Evolutionary conservation across 306 rosid genomes (phyloP), one percentile per base, ranked within the genome.

Genomic region (Prunus armeniaca): DNA sequence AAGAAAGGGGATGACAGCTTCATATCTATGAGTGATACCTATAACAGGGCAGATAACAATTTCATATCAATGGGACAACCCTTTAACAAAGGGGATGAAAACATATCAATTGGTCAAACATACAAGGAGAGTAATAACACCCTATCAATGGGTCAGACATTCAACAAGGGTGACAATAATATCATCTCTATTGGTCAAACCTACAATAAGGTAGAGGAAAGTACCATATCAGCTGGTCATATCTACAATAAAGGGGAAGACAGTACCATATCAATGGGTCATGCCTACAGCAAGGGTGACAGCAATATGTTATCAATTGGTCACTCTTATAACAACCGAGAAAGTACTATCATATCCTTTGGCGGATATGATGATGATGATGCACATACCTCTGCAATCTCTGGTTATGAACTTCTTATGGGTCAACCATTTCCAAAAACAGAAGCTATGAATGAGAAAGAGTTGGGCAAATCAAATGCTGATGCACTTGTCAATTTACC

Each of bases 281-380:
- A 81, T 47, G 17, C 76, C 73, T 76, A 79, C 73, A 70, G 51
- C 70, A 76, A 80, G 41, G 82, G 69, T 28, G 85, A 76, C 71
- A 86, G 70, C 67, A 77, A 46, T 78, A 63, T 74, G 64, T 63
- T 81, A 56, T 79, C 82, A 19, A 61, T 82, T 79, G 76, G 87
- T 67, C 83, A 70, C 58, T 76, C 93, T 52, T 86, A 80, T 76
- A 82, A 67, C 49, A 88, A 82, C 68, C 91, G 92, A 49, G 91
- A 88, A 84, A 85, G 91, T 85, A 89, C 88, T 56, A 89, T 89
- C 76, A 91, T 91, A 82, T 91, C 93, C 58, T 89, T 91, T 82
- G 97, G 97, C 41, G 89, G 91, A 38, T 80, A 81, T 14, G 82
- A 87, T 83, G 89, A 86, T 65, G 78, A 87, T 30, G 89, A 89